Base-by-base conservation (phyloP, 768 basidiomycete species). In the Leccinellum rugosiceps region DNA sequence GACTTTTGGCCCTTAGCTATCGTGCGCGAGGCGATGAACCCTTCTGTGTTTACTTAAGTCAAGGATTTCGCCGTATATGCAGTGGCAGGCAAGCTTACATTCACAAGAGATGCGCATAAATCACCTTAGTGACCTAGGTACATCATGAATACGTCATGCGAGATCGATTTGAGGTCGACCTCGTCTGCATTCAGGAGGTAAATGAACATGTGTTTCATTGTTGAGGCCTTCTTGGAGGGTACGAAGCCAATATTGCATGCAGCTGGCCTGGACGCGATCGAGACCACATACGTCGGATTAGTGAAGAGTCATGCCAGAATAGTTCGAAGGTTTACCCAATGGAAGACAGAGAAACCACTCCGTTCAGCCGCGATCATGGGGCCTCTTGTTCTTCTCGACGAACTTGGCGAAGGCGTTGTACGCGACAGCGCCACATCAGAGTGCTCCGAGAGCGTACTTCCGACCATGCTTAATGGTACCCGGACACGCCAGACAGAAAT, bases 201-300 rank as follows among this genome's bases (percentile, higher is more conserved):
- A n/a, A n/a, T n/a, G n/a, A n/a, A n/a, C n/a, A n/a, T n/a, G n/a
- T n/a, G n/a, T n/a, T n/a, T n/a, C n/a, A n/a, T n/a, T n/a, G n/a
- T n/a, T n/a, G n/a, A n/a, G n/a, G n/a, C n/a, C n/a, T 53, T 69
- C 66, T 88, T 79, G 10, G 94, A 87, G 0, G 97, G 89, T 25
- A 90, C 85, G 73, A 98, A 99, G 50, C 94, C 95, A 56, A 95
- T 80, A 59, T 99, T 97, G 71, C 95, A 96, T 1, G 94, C 92
- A 8, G 94, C 96, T 7, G 96, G 79, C 55, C 94, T 87, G 46
- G 96, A 99, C 10, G 94, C 95, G 53, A 83, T 80, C 94, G 96
- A 26, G 26, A 66, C 26, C 19, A 17, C 15, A 17, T 14, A 49
- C 25, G 13, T 4, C 53, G 23, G 8, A 3, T 46, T 31, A 53